Percentiles rank a stretch among this genome's conserved stretches.
Conservation (phyloP, 768 basidiomycete species). For the Chalciporus sphaerocephalus region DNA sequence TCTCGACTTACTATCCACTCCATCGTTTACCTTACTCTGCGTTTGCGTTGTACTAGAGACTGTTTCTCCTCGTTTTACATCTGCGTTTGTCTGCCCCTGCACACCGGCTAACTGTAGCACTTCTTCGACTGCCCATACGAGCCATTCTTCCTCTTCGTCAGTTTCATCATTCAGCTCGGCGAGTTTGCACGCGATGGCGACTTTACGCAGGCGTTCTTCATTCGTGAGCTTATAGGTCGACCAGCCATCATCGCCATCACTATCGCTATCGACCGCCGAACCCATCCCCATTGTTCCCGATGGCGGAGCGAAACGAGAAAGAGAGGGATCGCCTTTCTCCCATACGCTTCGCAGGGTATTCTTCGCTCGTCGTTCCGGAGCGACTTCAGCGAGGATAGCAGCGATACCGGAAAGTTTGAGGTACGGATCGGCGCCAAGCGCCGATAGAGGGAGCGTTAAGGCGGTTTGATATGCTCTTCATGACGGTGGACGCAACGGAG, state of each 20-base stretch:
- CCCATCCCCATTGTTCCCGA: background rate
- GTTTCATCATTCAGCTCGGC: slow-evolving; percentile 36
- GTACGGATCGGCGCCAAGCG: slow-evolving; percentile 43
- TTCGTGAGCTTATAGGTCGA: slow-evolving; percentile 25
- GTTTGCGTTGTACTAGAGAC: background rate
- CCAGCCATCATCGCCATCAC: slow-evolving; percentile 11
- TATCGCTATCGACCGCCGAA: background rate
- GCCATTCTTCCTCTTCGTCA: slow-evolving; percentile 42
- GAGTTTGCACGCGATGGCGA: slow-evolving; percentile 44
- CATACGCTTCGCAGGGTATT: slow-evolving; percentile 22
- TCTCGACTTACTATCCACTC: background rate
- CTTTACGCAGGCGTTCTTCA: slow-evolving; percentile 40
- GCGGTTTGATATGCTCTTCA: slow-evolving; percentile 55
- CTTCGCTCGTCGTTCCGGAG: slow-evolving; percentile 27
- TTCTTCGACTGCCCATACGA: slow-evolving; percentile 42
- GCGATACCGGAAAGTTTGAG: slow-evolving; percentile 69
- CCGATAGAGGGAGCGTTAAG: slow-evolving; percentile 37
- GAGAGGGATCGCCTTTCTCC: slow-evolving; percentile 13
- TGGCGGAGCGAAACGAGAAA: background rate
- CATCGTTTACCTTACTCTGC: background rate
- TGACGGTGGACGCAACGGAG: background rate
- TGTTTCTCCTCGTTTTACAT: background rate
- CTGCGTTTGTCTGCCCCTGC: background rate
- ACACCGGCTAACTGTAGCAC: slow-evolving; percentile 29
- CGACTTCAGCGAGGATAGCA: slow-evolving; percentile 52